Conservation (phyloP, 352 stramenopile genomes). For the Phytopythium montanum region DNA sequence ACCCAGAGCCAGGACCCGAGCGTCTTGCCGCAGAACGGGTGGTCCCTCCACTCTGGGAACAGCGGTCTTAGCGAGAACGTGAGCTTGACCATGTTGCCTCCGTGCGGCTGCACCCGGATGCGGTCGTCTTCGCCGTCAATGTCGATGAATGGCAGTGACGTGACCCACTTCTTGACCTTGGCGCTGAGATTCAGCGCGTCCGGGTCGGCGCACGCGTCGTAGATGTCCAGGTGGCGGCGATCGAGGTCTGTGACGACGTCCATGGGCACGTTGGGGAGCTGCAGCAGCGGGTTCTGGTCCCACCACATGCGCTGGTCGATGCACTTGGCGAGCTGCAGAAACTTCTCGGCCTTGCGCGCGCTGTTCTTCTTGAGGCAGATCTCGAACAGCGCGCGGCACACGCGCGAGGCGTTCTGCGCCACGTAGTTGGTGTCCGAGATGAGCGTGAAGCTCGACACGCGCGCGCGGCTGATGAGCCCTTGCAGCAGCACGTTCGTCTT, state of each 20-base stretch:
- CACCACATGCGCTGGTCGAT: conserved; percentile 98
- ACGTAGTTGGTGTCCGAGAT: conserved; percentile 99
- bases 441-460: conserved; percentile 95
- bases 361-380: conserved; percentile 94
- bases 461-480: conserved; percentile 54
- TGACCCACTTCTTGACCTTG: conserved; percentile 72
- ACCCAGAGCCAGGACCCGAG: conserved; percentile 97
- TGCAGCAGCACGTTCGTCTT: conserved; percentile 99
- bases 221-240: conserved; percentile 52
- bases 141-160: conserved; percentile 64
- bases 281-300: conserved; percentile 93
- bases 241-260: conserved; percentile 89
- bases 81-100: conserved; percentile 92
- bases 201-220: conserved; percentile 44
- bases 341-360: conserved; percentile 86
- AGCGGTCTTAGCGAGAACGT: conserved; percentile 74
- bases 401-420: conserved; percentile 96
- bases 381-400: conserved; percentile 98
- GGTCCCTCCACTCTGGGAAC: conserved; percentile 72
- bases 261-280: conserved; percentile 88
- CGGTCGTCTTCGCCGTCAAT: conserved; percentile 23
- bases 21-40: conserved; percentile 46
- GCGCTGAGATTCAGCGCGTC: conserved; percentile 34
- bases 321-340: conserved; percentile 95
- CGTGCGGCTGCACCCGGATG: conserved; percentile 93